Conservation (phyloP, 495 filamentous ascomycete species). For the Aspergillus cavernicola region DNA sequence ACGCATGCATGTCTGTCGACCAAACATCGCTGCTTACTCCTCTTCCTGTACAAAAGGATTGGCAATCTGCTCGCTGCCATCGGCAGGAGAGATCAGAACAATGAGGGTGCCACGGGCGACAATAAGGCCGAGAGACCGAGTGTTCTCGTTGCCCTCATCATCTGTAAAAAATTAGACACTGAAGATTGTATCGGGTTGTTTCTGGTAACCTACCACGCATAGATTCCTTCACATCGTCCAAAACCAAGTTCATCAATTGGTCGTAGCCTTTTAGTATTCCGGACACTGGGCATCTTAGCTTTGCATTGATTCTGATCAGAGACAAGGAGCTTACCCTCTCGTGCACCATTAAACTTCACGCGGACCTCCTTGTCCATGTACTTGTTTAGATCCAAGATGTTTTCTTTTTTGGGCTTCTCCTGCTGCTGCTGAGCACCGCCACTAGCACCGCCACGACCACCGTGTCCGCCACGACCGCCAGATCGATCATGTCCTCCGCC, state of each 20-base stretch:
- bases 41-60: constrained; percentile 84
- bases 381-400: constrained; percentile 90
- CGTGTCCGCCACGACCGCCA: constrained; percentile 38
- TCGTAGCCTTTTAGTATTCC: constrained; percentile 93
- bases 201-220: constrained; percentile 62
- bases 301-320: neutral
- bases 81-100: constrained; percentile 84
- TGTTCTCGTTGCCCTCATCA: constrained; percentile 84
- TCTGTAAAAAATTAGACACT: constrained; percentile 45
- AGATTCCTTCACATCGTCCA: constrained; percentile 89
- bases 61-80: constrained; percentile 91
- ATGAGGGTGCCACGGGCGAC: constrained; percentile 91
- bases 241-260: constrained; percentile 93
- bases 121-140: constrained; percentile 80
- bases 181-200: neutral
- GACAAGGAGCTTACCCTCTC: constrained; percentile 62
- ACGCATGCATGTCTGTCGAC: neutral
- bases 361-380: constrained; percentile 94
- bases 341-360: constrained; percentile 94
- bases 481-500: constrained; percentile 38
- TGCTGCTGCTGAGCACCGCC: constrained; percentile 47
- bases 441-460: constrained; percentile 48
- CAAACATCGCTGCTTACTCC: constrained; percentile 35
- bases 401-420: constrained; percentile 93
- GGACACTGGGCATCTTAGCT: constrained; percentile 55